Base-by-base conservation (phyloP, 148 eudicot species). In the Linanthus parryae region DNA sequence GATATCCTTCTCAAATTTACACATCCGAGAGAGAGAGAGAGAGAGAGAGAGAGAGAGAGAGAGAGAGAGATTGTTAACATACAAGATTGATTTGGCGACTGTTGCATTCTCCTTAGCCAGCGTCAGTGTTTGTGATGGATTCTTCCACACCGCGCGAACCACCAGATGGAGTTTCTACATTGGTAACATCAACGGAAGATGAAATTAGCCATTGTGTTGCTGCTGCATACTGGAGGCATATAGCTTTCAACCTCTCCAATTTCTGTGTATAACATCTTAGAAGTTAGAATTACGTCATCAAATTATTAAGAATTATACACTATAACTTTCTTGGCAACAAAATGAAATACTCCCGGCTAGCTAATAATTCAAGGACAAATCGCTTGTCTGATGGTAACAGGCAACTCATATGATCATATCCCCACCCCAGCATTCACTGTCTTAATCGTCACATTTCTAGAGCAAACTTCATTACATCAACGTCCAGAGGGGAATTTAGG, bases 151-250 rank as follows among this genome's bases (percentile, higher is more conserved):
- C 53, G 37, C 28, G 44, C 25, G 44, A 54, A 33, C 31, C 59
- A 50, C 64, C 75, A 16, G 71, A 65, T 29, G 56, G 20, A 20
- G 69, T 24, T 25, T 9, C 54, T 5, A 69, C 58, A 36, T 63
- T 67, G 40, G 77, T 67, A 52, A 62, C 54, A 58, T 79, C 84
- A 28, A 71, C 48, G 31, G 82, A 82, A 33, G 87, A 73, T 8
- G 81, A 71, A 54, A 89, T 70, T 58, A 89, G 61, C 87, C 91
- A 73, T 40, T 80, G 95, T 15, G 83, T 76, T 38, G 85, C 95
- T 53, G 87, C 77, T 35, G 91, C 83, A 45, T 82, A 76, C 58
- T 85, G 88, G 41, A 85, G 91, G 74, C 95, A 85, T 35, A 89
- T 74, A 47, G 61, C 61, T 63, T 89, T 82, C 61, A 85, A 62